Base-by-base conservation (phyloP, 1,284 basidiomycete genomes). In the Cutaneotrichosporon cutaneum region DNA sequence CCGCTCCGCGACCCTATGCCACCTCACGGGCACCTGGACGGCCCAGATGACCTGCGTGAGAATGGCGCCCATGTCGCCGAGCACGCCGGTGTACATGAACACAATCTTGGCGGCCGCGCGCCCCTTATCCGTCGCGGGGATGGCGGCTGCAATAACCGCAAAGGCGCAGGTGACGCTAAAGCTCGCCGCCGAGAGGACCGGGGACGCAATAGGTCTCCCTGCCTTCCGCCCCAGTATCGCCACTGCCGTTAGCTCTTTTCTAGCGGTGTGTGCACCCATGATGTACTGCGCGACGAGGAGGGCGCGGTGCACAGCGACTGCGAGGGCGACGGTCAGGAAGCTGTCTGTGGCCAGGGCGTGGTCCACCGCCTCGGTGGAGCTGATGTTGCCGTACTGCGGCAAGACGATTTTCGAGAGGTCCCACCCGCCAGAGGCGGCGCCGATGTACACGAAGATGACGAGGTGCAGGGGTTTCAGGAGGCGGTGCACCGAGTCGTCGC, bases 401-500 rank as follows among this genome's bases (percentile, higher is more conserved):
- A 48, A 1, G 4, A 22, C 22, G 13, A 48, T 26, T 9, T 13
- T 24, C 21, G 9, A 9, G 16, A 59, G 35, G 45, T 48, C 51
- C 73, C 74, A 76, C 32, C 70, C 67, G 6, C 70, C 72, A 45
- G 65, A 64, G 0, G 68, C 66, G 4, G 72, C 70, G n/a, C 72
- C 72, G 36, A 73, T 70, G 53, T 69, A 74, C 3, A 73, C 64
- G 53, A 73, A 70, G 5, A 71, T 27, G 4, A 63, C 60, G 27
- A 74, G 66, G 61, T 76, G 72, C 1, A 69, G 30, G 2, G 59
- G 55, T 56, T 76, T 76, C 24, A 56, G 33, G 18, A 68, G 22
- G 2, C 72, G 65, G 61, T 76, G 73, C n/a, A 61, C 67, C 5
- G 52, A 56, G 53, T 76, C 74, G 21, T 72, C 68, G n/a, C 64